Percentiles rank a stretch among this genome's conserved stretches.
Evolutionary conservation across 2,329 filamentous ascomycete genomes (phyloP).

Genomic region (Rasamsonia emersonii): DNA sequence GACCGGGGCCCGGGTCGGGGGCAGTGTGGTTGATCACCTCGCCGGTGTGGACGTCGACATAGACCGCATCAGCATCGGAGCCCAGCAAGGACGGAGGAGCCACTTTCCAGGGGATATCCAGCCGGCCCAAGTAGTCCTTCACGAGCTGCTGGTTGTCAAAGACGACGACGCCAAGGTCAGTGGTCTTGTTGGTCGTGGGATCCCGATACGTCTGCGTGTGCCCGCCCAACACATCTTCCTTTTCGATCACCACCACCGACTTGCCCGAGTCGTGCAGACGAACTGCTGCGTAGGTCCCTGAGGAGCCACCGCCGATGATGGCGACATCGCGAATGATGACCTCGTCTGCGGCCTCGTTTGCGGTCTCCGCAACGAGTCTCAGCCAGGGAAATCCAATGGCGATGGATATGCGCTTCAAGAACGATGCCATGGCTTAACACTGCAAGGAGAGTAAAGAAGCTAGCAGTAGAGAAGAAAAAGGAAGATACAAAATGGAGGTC

Average conservation of each 20-base stretch:
- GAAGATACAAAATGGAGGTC: too few relatives aligned
- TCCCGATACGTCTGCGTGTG: conserved; percentile 19
- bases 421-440: too few relatives aligned
- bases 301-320: conserved; percentile 22
- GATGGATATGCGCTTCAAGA: too few relatives aligned
- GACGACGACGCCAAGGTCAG: conserved; percentile 23
- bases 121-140: conserved; percentile 15
- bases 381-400: too few relatives aligned
- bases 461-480: too few relatives aligned
- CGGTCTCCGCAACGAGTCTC: too few relatives aligned
- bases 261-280: conserved; percentile 17
- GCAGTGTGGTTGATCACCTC: conserved; percentile 9
- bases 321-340: conserved; percentile 16
- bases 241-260: conserved; percentile 20
- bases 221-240: conserved; percentile 17
- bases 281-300: conserved; percentile 22
- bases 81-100: not conserved
- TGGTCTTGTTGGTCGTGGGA: conserved; percentile 9
- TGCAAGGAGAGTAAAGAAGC: too few relatives aligned
- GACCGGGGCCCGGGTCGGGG: conserved; percentile 7
- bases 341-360: too few relatives aligned
- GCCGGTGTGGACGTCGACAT: conserved; percentile 17
- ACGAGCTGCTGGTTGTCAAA: conserved; percentile 15
- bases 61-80: not conserved
- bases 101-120: conserved; percentile 12